Base-by-base conservation (phyloP, 805 yeast genomes). In the Martiniozyma abietophila region DNA sequence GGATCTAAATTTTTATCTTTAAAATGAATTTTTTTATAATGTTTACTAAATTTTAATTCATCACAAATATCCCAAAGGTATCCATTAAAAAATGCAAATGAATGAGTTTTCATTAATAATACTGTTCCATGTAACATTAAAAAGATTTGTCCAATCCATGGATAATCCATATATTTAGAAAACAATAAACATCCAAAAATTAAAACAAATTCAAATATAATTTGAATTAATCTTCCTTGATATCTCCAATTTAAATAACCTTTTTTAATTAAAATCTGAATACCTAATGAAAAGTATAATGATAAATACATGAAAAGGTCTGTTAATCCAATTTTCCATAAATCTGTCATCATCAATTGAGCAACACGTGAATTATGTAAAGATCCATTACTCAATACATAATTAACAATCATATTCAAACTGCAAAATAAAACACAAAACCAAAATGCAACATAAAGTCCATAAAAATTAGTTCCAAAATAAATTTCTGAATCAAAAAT, bases 61-160 rank as follows among this genome's bases (percentile, higher is more conserved):
- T 61, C 56, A 16, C 54, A 48, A 28, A 79, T 71, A 22, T 54
- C 59, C 86, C 94, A 83, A 39, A 92, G 60, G 53, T 89, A 85
- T 0, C 97, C 98, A 51, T 88, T 88, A 61, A 77, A 92, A 50
- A 82, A 86, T 2, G 84, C 84, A 53, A 78, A 92, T 2, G 97
- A 86, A 55, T 92, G 97, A 75, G 80, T 80, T 54, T 92, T 92
- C 99, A 92, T 92, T 46, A 94, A 53, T 44, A 86, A 63, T 2
- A 92, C 97, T 31, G 85, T 63, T 8, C 86, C 74, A 53, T 92
- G 98, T 33, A 92, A 62, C 40, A 84, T 71, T 42, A 92, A 59
- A 49, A 84, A 92, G 27, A 88, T 88, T 50, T 77, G 76, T 2
- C 85, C 95, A 32, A 88, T 81, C 98, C 98, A 92, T 9, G 94